Evolutionary conservation across 768 basidiomycete species (phyloP).

Genomic region (Boletus rubroflammeus): DNA sequence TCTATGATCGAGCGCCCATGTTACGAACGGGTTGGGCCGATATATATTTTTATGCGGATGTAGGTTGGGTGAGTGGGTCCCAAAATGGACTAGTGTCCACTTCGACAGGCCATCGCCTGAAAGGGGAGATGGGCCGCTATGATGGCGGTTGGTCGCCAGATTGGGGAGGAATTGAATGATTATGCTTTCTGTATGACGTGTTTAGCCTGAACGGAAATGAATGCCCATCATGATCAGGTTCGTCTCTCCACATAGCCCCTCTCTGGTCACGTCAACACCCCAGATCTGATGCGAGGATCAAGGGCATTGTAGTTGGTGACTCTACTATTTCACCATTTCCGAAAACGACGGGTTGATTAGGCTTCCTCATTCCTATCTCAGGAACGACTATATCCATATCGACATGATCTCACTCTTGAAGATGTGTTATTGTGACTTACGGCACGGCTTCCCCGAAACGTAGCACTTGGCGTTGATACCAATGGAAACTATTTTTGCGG

Average conservation of each 20-base stretch:
- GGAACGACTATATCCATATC: background rate
- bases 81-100: background rate
- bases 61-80: background rate
- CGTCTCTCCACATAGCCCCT: background rate
- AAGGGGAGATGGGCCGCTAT: background rate
- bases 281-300: background rate
- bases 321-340: background rate
- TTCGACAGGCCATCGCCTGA: background rate
- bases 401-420: background rate
- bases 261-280: background rate
- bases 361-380: background rate
- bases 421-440: background rate
- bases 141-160: slow-evolving; percentile 2
- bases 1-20: background rate
- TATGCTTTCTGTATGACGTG: background rate
- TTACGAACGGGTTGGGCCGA: too few species aligned
- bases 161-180: background rate
- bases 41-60: background rate
- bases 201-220: slow-evolving; percentile 1
- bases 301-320: background rate
- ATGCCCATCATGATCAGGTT: background rate
- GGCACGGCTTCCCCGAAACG: background rate
- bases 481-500: slow-evolving; percentile 6
- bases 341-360: background rate
- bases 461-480: slow-evolving; percentile 6